Evolutionary conservation across 257 asterid genomes (phyloP).

Genomic region (Mentha longifolia): DNA sequence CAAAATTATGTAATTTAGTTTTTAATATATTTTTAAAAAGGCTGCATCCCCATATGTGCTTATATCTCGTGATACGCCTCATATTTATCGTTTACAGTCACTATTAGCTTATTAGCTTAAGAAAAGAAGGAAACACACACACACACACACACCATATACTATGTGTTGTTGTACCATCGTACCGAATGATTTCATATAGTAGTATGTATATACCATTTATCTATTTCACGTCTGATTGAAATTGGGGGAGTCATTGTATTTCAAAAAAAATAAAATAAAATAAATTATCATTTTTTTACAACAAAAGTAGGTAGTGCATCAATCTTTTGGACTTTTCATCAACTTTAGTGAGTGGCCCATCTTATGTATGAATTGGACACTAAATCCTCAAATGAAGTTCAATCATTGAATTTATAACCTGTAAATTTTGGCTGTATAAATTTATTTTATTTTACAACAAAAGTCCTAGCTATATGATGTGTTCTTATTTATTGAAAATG

Average conservation of each 20-base stretch:
- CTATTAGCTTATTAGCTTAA: too few species aligned
- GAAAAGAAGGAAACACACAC: too few species aligned
- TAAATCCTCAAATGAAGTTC: slow-evolving; percentile 10
- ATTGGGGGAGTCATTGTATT: not conserved
- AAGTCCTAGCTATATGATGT: not conserved
- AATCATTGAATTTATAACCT: slow-evolving; percentile 34
- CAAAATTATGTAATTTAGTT: not conserved
- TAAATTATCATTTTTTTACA: not conserved
- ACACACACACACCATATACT: too few species aligned
- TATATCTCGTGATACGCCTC: too few species aligned
- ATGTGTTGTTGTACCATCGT: too few species aligned
- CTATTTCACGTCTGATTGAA: not conserved
- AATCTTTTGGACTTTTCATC: slow-evolving; percentile 2
- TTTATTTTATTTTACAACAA: not conserved
- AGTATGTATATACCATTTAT: too few species aligned
- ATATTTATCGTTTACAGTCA: too few species aligned
- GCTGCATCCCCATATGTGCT: too few species aligned
- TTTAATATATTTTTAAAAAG: too few species aligned
- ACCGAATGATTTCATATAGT: too few species aligned
- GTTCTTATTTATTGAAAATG: too few species aligned
- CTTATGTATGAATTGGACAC: not conserved
- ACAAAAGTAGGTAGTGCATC: not conserved
- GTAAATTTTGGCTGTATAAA: slow-evolving; percentile 22
- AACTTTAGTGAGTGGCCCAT: too few species aligned
- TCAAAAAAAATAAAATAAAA: not conserved